Evolutionary conservation across 495 filamentous ascomycete genomes (phyloP).

Genomic region (Aspergillus funiculosus): DNA sequence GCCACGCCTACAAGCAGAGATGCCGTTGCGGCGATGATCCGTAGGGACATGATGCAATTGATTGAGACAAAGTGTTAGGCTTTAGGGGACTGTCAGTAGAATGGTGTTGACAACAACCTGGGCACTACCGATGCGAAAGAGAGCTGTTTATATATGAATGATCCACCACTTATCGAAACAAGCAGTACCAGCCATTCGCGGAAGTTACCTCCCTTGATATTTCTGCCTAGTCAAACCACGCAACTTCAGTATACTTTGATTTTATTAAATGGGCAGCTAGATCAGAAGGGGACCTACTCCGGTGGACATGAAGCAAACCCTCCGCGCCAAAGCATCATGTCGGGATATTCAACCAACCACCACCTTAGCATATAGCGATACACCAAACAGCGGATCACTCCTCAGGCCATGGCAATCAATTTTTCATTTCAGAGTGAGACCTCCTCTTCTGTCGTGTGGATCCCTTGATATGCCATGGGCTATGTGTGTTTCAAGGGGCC

Average conservation of each 20-base stretch:
- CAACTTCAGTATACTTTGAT: background rate
- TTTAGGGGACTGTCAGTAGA: background rate
- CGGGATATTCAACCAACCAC: no score
- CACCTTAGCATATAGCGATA: no score
- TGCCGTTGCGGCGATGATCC: slow-evolving; percentile 5
- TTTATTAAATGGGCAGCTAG: background rate
- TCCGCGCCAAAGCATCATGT: no score
- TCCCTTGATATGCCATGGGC: no score
- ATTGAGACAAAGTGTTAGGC: background rate
- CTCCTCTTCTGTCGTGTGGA: no score
- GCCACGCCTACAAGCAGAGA: slow-evolving; percentile 19
- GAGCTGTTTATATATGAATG: slow-evolving; percentile 4
- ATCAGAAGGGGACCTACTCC: slow-evolving; percentile 1
- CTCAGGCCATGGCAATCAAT: no score
- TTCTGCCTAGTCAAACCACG: background rate
- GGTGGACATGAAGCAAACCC: no score
- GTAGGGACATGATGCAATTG: slow-evolving; percentile 1
- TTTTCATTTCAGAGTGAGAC: background rate
- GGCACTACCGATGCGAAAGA: background rate
- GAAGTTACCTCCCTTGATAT: background rate
- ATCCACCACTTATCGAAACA: background rate
- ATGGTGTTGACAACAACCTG: no score
- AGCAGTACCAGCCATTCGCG: slow-evolving; percentile 7
- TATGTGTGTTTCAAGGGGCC: background rate
- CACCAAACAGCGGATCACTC: no score